Percentiles rank a stretch among this genome's conserved stretches.
phyloP scores from a whole-genome alignment of 176 grass and related monocot species.

The Zizania latifolia region DNA sequence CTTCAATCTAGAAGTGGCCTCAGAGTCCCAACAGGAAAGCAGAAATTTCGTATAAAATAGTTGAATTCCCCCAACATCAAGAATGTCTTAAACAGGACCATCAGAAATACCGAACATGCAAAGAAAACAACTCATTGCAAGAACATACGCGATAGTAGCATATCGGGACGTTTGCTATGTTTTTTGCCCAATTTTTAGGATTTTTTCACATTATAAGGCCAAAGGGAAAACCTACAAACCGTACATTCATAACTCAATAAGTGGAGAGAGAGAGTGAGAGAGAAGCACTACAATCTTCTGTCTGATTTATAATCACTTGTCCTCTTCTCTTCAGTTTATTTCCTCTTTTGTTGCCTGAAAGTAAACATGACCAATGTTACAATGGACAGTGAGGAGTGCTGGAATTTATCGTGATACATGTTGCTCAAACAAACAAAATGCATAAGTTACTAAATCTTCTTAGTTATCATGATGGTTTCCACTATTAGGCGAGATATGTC shows the following conservation, averaged over 20 bases:
- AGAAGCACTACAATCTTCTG: constrained; percentile 43
- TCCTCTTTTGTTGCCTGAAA: constrained; percentile 87
- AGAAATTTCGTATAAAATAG: background rate
- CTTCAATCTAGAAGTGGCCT: no score
- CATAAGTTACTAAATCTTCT: background rate
- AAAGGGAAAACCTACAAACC: background rate
- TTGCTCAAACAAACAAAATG: background rate
- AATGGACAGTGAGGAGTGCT: background rate
- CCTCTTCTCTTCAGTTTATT: constrained; percentile 75
- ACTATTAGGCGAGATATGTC: background rate
- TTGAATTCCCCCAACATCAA: background rate
- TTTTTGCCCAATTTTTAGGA: background rate
- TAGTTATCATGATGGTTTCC: background rate
- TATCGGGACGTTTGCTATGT: background rate
- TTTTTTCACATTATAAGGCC: constrained; percentile 18
- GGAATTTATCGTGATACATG: background rate
- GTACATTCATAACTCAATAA: background rate
- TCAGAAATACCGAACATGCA: background rate
- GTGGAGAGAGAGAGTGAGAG: no score
- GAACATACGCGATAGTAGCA: background rate
- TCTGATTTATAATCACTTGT: constrained; percentile 63
- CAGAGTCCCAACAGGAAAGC: background rate
- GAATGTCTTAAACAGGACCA: background rate
- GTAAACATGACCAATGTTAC: constrained; percentile 7
- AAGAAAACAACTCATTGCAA: background rate